Evolutionary conservation across 1,139 yeast genomes (phyloP), one percentile per base, ranked within the genome.

Genomic region (Magnusiomyces suaveolens): DNA sequence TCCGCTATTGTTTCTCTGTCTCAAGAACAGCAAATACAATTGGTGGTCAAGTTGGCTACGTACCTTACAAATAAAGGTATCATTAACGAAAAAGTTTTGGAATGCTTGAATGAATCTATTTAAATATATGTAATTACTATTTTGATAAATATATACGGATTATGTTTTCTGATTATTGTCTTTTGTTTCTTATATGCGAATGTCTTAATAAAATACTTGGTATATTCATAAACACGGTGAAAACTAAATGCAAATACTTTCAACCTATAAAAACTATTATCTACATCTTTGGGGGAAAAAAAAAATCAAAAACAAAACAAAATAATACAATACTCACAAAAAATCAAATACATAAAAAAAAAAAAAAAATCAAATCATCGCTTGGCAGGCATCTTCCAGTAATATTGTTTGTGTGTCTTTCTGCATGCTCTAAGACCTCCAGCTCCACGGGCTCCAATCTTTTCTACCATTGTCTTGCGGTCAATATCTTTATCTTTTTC

Each of bases 371-470:
- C 20, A 43, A 23, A 14, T 44, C 21, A 44, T 20, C 33, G 20
- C 47, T 52, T 50, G 16, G 51, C 48, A 23, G 57, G 57, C 26
- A 41, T 60, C 57, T 60, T 60, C 64, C 66, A 65, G 54, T 61
- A 64, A 54, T 64, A 67, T 62, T 92, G 97, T 70, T 92, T 92
- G 72, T 90, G 97, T 1, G 88, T 87, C 72, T 84, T 87, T 73
- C 98, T 81, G 70, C 97, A 92, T 48, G 87, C 81, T 68, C 98
- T 79, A 62, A 92, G 75, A 8, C 84, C 78, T 3, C 39, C 33
- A 18, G 51, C 53, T 43, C 85, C 80, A 46, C 84, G 84, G 43
- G 96, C 96, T 56, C 87, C 74, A 32, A 70, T 59, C 54, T 87
- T 82, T 53, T 81, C 79, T 8, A 89, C 95, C 63, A 89, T 72